Percentiles rank a stretch among this genome's conserved stretches.
Conservation (phyloP, 306 rosid species). For the Acacia melanoxylon region DNA sequence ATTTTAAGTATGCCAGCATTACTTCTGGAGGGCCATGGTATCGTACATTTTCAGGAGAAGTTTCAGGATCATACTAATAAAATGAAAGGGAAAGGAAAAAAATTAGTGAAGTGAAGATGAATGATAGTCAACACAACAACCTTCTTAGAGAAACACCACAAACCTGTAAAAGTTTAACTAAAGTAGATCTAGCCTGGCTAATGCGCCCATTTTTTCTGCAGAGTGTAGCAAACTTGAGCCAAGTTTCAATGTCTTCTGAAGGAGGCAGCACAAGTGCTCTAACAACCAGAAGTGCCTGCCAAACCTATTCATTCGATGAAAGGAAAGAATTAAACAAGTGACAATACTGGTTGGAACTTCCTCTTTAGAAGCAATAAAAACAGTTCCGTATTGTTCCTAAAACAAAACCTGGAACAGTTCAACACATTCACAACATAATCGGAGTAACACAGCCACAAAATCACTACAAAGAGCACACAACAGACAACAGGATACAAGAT, state of each 20-base stretch:
- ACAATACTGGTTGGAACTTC: background rate
- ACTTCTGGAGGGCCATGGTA: conserved; percentile 92
- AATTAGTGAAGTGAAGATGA: conserved; percentile 16
- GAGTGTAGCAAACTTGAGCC: conserved; percentile 94
- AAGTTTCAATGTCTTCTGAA: conserved; percentile 82
- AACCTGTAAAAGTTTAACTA: conserved; percentile 93
- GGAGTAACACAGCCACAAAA: background rate
- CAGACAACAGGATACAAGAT: background rate
- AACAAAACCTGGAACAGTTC: background rate
- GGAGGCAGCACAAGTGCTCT: conserved; percentile 97
- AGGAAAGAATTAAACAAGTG: conserved; percentile 14
- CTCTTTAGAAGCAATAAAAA: background rate
- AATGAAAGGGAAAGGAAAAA: conserved; percentile 7
- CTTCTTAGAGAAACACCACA: conserved; percentile 32
- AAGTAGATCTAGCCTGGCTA: conserved; percentile 91
- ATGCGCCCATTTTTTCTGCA: conserved; percentile 81
- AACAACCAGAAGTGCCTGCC: conserved; percentile 80
- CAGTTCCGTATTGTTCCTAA: background rate
- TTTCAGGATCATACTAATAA: conserved; percentile 87
- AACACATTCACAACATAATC: background rate
- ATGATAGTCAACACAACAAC: conserved; percentile 21
- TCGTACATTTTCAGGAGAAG: conserved; percentile 68
- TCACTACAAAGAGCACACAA: background rate
- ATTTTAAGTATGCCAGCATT: conserved; percentile 87
- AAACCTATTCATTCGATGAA: conserved; percentile 61